These are phyloP conservation scores for Fusarium pseudocircinatum DNA, from an alignment of 2,329 filamentous ascomycete species.

Conservation along the genomic window DNA sequence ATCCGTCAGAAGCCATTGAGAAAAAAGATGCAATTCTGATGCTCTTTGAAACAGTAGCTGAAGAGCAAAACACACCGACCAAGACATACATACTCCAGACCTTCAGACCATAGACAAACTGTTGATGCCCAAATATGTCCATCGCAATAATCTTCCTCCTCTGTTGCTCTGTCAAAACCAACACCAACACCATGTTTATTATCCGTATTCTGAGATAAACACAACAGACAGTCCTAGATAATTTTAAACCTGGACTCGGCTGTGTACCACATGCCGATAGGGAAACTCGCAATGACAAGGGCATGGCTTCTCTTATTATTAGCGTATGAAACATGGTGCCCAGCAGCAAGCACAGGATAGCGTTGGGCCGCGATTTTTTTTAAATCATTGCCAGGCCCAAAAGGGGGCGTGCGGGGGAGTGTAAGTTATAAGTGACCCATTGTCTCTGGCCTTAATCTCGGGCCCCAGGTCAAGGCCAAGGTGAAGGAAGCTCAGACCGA, in stretches of 20 bases:
- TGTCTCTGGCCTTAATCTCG: constrained; percentile 43
- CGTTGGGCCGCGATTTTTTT: constrained; percentile 40
- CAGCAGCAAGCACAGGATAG: constrained; percentile 31
- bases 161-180: constrained; percentile 10
- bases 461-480: constrained; percentile 35
- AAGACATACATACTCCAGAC: not conserved
- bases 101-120: constrained; percentile 4
- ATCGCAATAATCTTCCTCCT: constrained; percentile 4
- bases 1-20: not conserved
- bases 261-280: constrained; percentile 39
- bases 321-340: constrained; percentile 44
- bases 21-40: constrained; percentile 3
- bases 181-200: constrained; percentile 1
- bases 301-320: constrained; percentile 39
- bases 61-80: constrained; percentile 1
- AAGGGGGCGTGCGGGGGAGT: constrained; percentile 31
- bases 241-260: constrained; percentile 34
- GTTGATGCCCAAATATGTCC: constrained; percentile 22
- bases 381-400: constrained; percentile 37
- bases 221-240: constrained; percentile 30
- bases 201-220: constrained; percentile 33
- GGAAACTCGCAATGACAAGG: constrained; percentile 34
- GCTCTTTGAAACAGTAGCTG: constrained; percentile 13
- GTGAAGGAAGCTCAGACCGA: constrained; percentile 43
- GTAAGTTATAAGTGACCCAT: constrained; percentile 31